These are phyloP conservation scores for Lodderomyces metapsilosis DNA, from an alignment of 1,139 yeast genomes.

Conservation along the genomic window DNA sequence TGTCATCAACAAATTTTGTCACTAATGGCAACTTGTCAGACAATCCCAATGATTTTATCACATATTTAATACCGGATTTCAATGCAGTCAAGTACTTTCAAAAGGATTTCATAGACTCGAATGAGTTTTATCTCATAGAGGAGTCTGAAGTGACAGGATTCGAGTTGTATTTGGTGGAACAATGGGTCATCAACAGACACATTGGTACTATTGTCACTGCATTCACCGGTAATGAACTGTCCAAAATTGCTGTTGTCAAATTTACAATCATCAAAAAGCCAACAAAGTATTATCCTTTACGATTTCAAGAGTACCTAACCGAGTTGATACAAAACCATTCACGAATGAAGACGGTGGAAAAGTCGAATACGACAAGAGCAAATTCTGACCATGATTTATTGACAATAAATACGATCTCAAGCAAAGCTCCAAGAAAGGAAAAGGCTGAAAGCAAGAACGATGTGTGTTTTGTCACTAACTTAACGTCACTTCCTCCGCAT, in stretches of 20 bases:
- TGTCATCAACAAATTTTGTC: constrained; percentile 4
- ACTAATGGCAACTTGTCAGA: constrained; percentile 6
- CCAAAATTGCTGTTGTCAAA: constrained; percentile 59
- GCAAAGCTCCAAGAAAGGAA: constrained; percentile 8
- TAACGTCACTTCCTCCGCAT: constrained; percentile 76
- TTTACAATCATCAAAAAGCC: constrained; percentile 59
- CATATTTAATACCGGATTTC: constrained; percentile 51
- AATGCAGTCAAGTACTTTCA: constrained; percentile 50
- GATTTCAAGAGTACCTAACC: constrained; percentile 59
- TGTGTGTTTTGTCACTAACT: constrained; percentile 72
- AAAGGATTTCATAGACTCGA: constrained; percentile 35
- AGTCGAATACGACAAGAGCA: constrained; percentile 11
- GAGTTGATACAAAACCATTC: constrained; percentile 65
- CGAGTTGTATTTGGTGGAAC: constrained; percentile 88
- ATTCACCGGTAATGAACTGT: constrained; percentile 76
- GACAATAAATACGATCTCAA: constrained; percentile 9
- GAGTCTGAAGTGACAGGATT: constrained; percentile 61
- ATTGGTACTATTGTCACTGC: constrained; percentile 70
- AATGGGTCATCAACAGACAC: constrained; percentile 80
- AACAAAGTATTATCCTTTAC: constrained; percentile 54
- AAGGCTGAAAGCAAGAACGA: constrained; percentile 19
- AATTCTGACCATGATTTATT: constrained; percentile 10
- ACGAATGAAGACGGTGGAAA: constrained; percentile 37
- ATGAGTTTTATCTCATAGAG: constrained; percentile 40
- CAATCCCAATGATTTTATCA: constrained; percentile 30